phyloP scores from a whole-genome alignment of 345 rosid species.

The Heritiera fomes region DNA sequence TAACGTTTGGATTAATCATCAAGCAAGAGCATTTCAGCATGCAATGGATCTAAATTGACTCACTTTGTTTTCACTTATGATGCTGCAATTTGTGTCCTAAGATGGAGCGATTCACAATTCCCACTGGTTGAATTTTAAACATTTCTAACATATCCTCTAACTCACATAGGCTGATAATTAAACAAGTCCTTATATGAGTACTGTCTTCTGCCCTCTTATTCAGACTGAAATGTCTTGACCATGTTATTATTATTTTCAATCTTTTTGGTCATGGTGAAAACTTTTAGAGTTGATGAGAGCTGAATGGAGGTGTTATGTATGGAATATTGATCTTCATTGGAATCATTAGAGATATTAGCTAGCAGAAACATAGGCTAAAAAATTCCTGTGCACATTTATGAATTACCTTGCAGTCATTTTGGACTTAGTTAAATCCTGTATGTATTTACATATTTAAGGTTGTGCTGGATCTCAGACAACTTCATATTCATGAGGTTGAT shows the following conservation, averaged over 20 bases:
- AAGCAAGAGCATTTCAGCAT: not conserved
- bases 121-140: not conserved
- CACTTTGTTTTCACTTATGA: not conserved
- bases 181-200: not conserved
- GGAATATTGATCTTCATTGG: not conserved
- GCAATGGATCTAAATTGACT: not conserved
- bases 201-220: not conserved
- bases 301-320: not conserved
- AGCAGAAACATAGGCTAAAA: not conserved
- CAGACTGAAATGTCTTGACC: not conserved
- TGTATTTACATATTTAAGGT: not conserved
- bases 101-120: not conserved
- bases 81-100: not conserved
- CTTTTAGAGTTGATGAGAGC: not conserved
- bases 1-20: constrained; percentile 17
- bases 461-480: not conserved
- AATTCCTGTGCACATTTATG: not conserved
- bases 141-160: not conserved
- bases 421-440: not conserved
- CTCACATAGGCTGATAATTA: too few species aligned
- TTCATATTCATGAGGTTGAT: not conserved
- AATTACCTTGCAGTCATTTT: not conserved
- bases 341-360: not conserved
- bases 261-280: not conserved
- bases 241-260: too few species aligned